Percentiles rank a stretch among this genome's conserved stretches.
Evolutionary conservation across 257 asterid genomes (phyloP).

Genomic region (Fraxinus pennsylvanica): DNA sequence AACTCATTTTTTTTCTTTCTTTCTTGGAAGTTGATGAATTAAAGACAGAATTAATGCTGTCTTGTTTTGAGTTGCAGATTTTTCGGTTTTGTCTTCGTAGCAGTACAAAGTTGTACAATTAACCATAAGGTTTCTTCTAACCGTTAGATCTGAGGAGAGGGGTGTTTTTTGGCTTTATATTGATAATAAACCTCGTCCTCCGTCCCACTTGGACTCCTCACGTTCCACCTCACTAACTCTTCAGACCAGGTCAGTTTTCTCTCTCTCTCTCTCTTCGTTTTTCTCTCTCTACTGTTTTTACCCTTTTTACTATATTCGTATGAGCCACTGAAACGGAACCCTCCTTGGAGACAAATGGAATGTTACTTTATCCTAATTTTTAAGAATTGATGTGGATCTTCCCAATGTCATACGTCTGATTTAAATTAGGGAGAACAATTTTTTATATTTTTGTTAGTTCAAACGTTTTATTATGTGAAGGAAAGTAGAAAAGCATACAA

Average conservation of each 20-base stretch:
- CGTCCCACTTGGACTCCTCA: conserved; percentile 38
- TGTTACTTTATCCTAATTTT: neutral
- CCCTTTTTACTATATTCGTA: neutral
- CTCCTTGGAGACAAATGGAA: conserved; percentile 4
- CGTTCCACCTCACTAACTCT: conserved; percentile 45
- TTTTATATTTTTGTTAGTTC: neutral
- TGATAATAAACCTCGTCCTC: conserved; percentile 10
- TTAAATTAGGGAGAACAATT: neutral
- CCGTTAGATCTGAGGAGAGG: conserved; percentile 31
- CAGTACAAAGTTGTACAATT: neutral
- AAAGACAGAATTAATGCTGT: neutral
- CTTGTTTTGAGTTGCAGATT: conserved; percentile 4
- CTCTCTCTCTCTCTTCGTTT: conserved; percentile 22
- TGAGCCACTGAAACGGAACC: neutral
- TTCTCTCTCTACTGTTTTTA: conserved; percentile 14
- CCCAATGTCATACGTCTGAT: neutral
- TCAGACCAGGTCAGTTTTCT: conserved; percentile 35
- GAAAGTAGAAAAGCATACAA: neutral
- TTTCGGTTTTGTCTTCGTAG: neutral
- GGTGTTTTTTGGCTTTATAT: conserved; percentile 16
- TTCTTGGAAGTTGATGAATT: neutral
- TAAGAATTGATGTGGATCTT: neutral
- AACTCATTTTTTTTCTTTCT: neutral
- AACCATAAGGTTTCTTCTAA: conserved; percentile 9
- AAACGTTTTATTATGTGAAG: neutral